Evolutionary conservation across 2,329 filamentous ascomycete species (phyloP).

Genomic region (Fusarium coffeatum): DNA sequence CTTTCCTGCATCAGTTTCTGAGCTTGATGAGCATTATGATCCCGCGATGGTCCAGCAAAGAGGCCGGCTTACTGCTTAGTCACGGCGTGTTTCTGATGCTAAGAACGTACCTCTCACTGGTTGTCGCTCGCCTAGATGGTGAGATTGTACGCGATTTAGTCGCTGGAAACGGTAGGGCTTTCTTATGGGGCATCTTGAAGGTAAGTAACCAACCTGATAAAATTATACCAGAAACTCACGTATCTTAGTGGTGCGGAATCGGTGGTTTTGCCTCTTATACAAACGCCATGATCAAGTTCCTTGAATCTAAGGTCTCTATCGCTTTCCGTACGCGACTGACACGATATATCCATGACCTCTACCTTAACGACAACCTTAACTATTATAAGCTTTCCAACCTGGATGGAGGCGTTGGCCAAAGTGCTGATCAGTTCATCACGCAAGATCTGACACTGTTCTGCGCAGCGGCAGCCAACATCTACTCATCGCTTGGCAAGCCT

Average conservation of each 20-base stretch:
- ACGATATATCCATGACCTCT: conserved; percentile 96
- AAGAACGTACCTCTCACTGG: conserved; percentile 90
- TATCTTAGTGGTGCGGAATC: conserved; percentile 82
- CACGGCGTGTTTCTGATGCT: conserved; percentile 92
- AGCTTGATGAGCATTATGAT: conserved; percentile 98
- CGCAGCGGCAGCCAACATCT: conserved; percentile 88
- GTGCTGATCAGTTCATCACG: conserved; percentile 96
- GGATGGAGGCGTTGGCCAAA: conserved; percentile 91
- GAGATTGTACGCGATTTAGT: conserved; percentile 96
- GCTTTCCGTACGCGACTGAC: conserved; percentile 96
- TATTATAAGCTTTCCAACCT: conserved; percentile 96
- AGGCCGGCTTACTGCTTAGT: conserved; percentile 88
- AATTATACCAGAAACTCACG: neutral
- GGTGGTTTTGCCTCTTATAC: conserved; percentile 95
- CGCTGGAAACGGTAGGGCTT: conserved; percentile 89
- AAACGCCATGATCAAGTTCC: conserved; percentile 98
- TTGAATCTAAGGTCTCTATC: conserved; percentile 98
- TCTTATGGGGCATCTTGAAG: conserved; percentile 89
- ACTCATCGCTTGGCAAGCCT: conserved; percentile 97
- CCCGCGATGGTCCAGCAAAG: conserved; percentile 93
- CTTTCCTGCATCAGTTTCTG: conserved; percentile 95
- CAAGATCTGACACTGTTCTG: conserved; percentile 97
- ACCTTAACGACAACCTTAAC: conserved; percentile 92
- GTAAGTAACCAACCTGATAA: conserved; percentile 50
- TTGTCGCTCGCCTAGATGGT: conserved; percentile 92